These are phyloP conservation scores for Naganishia vaughanmartiniae DNA, from an alignment of 768 basidiomycete species.

Conservation along the genomic window DNA sequence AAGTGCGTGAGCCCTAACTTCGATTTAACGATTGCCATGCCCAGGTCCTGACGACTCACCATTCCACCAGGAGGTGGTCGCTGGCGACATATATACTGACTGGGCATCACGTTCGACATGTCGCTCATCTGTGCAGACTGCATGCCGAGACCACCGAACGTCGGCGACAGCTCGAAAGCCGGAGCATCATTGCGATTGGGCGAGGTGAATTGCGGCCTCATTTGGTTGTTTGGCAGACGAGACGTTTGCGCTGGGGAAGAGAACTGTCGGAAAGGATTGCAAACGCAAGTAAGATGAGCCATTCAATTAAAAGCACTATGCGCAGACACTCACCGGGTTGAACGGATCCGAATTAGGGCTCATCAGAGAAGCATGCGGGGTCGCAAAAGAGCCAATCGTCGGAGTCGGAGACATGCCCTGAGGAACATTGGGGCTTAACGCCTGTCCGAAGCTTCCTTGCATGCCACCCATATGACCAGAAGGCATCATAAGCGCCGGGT, in stretches of 20 bases:
- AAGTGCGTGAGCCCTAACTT: neutral
- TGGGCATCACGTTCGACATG: conserved; percentile 8
- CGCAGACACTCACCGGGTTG: conserved; percentile 47
- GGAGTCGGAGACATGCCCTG: conserved; percentile 35
- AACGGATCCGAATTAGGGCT: conserved; percentile 50
- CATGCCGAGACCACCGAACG: conserved; percentile 50
- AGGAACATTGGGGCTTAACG: conserved; percentile 33
- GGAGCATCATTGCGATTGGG: conserved; percentile 43
- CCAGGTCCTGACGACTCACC: neutral
- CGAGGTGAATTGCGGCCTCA: conserved; percentile 44
- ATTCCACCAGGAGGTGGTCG: conserved; percentile 17
- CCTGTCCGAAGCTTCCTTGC: conserved; percentile 43
- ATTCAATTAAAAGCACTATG: neutral
- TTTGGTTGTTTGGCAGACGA: conserved; percentile 1
- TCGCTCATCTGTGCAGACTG: conserved; percentile 27
- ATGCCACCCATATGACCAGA: conserved; percentile 15
- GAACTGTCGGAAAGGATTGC: conserved; percentile 6
- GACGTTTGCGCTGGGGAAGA: conserved; percentile 26
- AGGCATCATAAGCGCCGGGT: conserved; percentile 39
- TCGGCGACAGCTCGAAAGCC: conserved; percentile 46
- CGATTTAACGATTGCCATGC: no score
- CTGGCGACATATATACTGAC: neutral
- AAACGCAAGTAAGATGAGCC: neutral
- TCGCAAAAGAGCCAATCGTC: conserved; percentile 39
- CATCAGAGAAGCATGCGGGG: conserved; percentile 46